Evolutionary conservation across 192 early-diverging fungal species (phyloP).

Genomic region (Spizellomyces sp.): DNA sequence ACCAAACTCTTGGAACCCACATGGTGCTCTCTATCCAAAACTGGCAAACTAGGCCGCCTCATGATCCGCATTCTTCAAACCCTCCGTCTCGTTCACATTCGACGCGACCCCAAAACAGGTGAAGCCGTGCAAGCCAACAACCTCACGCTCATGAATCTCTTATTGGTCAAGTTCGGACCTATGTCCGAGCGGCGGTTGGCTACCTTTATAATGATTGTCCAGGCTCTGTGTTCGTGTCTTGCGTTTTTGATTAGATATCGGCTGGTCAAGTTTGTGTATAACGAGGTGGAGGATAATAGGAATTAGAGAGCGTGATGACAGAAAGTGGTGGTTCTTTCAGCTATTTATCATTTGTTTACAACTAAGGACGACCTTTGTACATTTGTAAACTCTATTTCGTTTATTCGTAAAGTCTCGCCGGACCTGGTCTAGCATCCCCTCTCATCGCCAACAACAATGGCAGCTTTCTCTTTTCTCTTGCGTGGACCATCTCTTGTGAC

Average conservation of each 20-base stretch:
- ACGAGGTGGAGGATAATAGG: slow-evolving; percentile 26
- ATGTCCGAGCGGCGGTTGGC: slow-evolving; percentile 63
- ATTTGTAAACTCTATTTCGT: no score
- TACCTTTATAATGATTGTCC: slow-evolving; percentile 64
- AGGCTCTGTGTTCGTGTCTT: slow-evolving; percentile 64
- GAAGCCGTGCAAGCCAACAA: slow-evolving; percentile 75
- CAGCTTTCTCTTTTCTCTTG: no score
- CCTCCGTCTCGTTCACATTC: slow-evolving; percentile 55
- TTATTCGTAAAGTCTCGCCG: no score
- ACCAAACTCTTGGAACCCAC: slow-evolving; percentile 49
- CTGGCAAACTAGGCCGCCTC: slow-evolving; percentile 48
- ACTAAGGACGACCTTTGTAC: no score
- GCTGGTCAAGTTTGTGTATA: slow-evolving; percentile 82
- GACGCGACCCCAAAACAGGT: slow-evolving; percentile 51
- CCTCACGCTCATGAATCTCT: slow-evolving; percentile 88
- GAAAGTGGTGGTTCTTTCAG: no score
- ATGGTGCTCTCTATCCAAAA: slow-evolving; percentile 32
- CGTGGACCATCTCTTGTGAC: no score
- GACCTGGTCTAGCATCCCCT: no score
- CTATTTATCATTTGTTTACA: no score
- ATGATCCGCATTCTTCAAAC: slow-evolving; percentile 58
- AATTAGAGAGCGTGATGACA: not conserved
- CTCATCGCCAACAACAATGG: no score
- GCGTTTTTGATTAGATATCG: slow-evolving; percentile 84
- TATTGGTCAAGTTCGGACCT: slow-evolving; percentile 78